Percentiles rank a stretch among this genome's conserved stretches.
phyloP scores from a whole-genome alignment of 352 stramenopile species.

The Globisporangium solare region DNA sequence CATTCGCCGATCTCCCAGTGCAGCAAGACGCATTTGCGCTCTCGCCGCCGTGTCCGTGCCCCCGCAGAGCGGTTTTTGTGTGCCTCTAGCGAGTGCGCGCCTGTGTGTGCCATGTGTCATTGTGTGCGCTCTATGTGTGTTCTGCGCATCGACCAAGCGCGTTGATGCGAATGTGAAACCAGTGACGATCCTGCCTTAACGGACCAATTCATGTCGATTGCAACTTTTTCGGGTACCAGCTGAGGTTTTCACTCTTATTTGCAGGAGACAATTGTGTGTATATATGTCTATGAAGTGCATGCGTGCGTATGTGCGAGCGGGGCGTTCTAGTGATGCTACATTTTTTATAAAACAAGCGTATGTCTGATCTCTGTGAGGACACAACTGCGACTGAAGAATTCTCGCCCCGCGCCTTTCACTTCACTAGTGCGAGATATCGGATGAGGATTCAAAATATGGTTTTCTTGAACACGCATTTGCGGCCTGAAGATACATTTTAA shows the following conservation, averaged over 20 bases:
- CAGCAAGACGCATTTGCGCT: too few species aligned
- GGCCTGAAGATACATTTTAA: slow-evolving; percentile 65
- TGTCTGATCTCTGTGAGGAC: slow-evolving; percentile 81
- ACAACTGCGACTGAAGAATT: slow-evolving; percentile 44
- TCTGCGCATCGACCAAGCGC: not conserved
- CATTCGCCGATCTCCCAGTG: slow-evolving; percentile 1
- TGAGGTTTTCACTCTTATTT: slow-evolving; percentile 51
- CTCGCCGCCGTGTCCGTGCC: not conserved
- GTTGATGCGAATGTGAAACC: slow-evolving; percentile 26
- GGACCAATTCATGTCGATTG: slow-evolving; percentile 90
- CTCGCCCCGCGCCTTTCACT: not conserved
- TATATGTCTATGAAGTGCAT: not conserved
- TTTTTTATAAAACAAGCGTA: slow-evolving; percentile 80
- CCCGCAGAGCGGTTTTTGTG: not conserved
- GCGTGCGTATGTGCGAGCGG: slow-evolving; percentile 12
- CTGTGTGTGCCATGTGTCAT: not conserved
- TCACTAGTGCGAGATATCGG: slow-evolving; percentile 28
- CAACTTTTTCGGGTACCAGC: slow-evolving; percentile 88
- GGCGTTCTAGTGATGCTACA: slow-evolving; percentile 47
- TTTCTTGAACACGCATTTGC: slow-evolving; percentile 47
- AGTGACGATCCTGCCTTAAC: slow-evolving; percentile 74
- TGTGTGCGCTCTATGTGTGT: too few species aligned
- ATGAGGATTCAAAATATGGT: slow-evolving; percentile 61
- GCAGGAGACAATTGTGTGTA: slow-evolving; percentile 9
- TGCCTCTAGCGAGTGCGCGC: not conserved